Base-by-base conservation (phyloP, 2,329 filamentous ascomycete species). In the Sphaerulina musiva region DNA sequence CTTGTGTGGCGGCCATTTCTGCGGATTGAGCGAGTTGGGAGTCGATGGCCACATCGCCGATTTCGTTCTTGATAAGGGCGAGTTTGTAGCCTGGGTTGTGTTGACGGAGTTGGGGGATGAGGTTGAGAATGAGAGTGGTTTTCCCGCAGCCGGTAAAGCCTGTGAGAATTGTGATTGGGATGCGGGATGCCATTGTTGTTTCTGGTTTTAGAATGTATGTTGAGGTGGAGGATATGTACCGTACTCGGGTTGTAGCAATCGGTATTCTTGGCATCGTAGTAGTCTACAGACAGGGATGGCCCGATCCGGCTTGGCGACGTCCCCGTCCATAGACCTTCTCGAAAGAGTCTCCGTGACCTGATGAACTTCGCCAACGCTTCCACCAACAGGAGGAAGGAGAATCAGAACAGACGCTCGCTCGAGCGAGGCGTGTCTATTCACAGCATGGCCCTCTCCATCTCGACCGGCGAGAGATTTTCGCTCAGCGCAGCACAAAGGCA, bases 61-160 rank as follows among this genome's bases (percentile, higher is more conserved):
- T 97, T 74, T 98, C 93, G 73, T 98, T 98, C 72, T 98, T 98
- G 52, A 98, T 81, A 12, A 98, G 84, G 2, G 92, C 93, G 60
- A 98, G 87, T 54, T 86, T 87, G 81, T 98, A 97, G 60, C 84
- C 86, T 50, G 85, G 84, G 56, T 86, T 86, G 79, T 96, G 95
- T 58, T 84, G 85, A 53, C 84, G 84, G 11, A 98, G 85, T 75
- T 98, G 93, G 0, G 91, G 90, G 62, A 97, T 80, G 10, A 98
- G 86, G 72, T 93, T 93, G 58, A 98, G 84, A 60, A 98, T 90
- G 55, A 98, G 80, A 2, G 93, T 97, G 1, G 93, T 98, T 75
- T 97, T 97, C 55, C 93, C 93, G 7, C 89, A 92, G 67, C 93
- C 93, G 12, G 97, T 82, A 74, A 97, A 98, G 69, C 93, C 93